Evolutionary conservation across 2,329 filamentous ascomycete genomes (phyloP), one percentile per base, ranked within the genome.

Genomic region (Coleophoma cylindrospora): DNA sequence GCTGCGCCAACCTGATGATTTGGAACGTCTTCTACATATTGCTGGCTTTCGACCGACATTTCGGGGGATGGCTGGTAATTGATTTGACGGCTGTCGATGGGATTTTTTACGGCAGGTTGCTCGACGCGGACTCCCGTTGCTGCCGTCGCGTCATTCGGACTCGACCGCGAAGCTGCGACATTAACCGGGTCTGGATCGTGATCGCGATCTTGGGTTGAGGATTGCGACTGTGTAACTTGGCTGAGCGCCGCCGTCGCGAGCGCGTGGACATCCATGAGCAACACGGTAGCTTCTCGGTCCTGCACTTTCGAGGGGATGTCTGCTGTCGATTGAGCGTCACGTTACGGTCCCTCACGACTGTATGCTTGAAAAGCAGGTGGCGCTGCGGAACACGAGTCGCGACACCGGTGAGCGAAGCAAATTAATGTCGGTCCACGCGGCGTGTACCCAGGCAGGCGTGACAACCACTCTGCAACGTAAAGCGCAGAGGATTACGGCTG

Each of bases 241-340:
- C 54, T 54, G 45, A 61, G 56, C 43, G 61, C 57, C 52, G 60
- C 61, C 47, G 62, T 59, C 50, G 59, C 60, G 46, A 62, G 43
- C 33, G 58, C 54, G 43, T 59, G 56, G 50, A 58, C 52, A 45
- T 60, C 61, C 59, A 64, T 64, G 46, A 50, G 22, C 38, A 14
- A 33, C 19, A 32, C n/a, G 19, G 6, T 14, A n/a, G 15, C 15
- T 5, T 15, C 41, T 12, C 22, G 14, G 15, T 33, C 21, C 10
- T 13, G 19, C 12, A 11, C 13, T 32, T 32, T 44, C 21, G n/a
- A 14, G 41, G n/a, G 5, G 7, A 15, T 27, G 11, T 15, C 41
- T 14, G 36, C 15, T 3, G 36, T n/a, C 15, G 19, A 27, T 32
- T n/a, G 21, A n/a, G 13, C 17, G 41, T 44, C 15, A 32, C n/a